Evolutionary conservation across 352 stramenopile genomes (phyloP).

Genomic region (Aphanomyces astaci): DNA sequence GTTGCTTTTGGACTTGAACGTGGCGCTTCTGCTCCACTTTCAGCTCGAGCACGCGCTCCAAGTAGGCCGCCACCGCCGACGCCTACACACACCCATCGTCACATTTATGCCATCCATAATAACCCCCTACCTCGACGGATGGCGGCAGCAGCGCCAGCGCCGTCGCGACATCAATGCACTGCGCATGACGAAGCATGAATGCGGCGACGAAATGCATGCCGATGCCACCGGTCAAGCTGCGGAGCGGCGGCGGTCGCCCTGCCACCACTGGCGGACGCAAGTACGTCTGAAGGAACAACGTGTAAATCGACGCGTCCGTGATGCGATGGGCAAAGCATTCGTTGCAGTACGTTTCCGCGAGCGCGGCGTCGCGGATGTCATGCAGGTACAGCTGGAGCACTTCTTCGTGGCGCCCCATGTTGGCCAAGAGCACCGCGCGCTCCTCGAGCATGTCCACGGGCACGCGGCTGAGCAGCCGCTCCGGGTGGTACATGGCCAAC

Average conservation of each 20-base stretch:
- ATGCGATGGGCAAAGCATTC: constrained; percentile 66
- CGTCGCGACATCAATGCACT: constrained; percentile 72
- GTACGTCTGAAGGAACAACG: constrained; percentile 63
- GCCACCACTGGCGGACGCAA: constrained; percentile 34
- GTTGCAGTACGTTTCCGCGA: constrained; percentile 76
- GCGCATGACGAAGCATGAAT: constrained; percentile 66
- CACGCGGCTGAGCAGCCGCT: constrained; percentile 71
- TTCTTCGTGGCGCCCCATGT: constrained; percentile 68
- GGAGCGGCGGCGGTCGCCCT: constrained; percentile 21
- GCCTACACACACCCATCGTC: constrained; percentile 29
- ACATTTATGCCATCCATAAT: background rate
- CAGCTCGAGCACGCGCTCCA: constrained; percentile 61
- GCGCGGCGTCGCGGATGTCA: constrained; percentile 57
- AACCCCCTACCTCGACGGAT: constrained; percentile 23
- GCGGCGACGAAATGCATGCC: constrained; percentile 50
- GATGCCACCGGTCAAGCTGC: constrained; percentile 25
- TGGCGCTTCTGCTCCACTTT: constrained; percentile 70
- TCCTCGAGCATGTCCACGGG: constrained; percentile 73
- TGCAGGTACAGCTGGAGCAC: constrained; percentile 72
- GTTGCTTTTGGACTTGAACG: constrained; percentile 75
- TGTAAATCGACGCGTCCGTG: constrained; percentile 75
- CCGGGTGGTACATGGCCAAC: constrained; percentile 51
- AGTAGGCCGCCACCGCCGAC: constrained; percentile 45
- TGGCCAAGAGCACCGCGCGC: constrained; percentile 59
- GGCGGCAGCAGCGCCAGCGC: constrained; percentile 61